A percentile compares a stretch with the other conserved stretches of the same genome.
Conservation (phyloP, 371 early-diverging fungal genomes). For the Parasitella parasitica region DNA sequence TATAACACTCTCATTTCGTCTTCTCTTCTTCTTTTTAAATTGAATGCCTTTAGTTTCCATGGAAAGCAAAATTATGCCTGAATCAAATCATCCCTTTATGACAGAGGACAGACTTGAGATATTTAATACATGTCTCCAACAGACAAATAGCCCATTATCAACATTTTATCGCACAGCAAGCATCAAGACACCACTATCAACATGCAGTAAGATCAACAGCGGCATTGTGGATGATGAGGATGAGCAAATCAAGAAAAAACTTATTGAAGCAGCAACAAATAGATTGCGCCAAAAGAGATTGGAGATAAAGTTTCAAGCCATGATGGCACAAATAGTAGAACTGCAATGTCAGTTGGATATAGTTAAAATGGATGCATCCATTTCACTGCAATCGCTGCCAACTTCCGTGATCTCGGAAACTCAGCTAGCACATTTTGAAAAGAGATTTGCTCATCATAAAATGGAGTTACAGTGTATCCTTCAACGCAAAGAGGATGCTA, state of each 20-base stretch:
- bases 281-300: slow-evolving; percentile 10
- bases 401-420: not conserved
- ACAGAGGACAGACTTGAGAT: not conserved
- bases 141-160: not conserved
- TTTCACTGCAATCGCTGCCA: not conserved
- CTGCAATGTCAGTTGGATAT: slow-evolving; percentile 17
- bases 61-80: not conserved
- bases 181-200: not conserved
- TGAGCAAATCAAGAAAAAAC: not conserved
- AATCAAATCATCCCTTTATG: not conserved
- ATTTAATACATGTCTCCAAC: not conserved
- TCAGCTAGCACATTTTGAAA: slow-evolving; percentile 6
- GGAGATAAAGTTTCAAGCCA: slow-evolving; percentile 8
- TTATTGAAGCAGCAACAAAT: slow-evolving; percentile 13
- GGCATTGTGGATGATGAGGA: not conserved
- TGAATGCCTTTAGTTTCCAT: not conserved
- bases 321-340: slow-evolving; percentile 12
- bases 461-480: not conserved
- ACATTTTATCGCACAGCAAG: not conserved
- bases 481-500: not conserved
- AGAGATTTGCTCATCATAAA: slow-evolving; percentile 8
- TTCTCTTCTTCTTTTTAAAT: not conserved
- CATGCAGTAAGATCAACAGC: too few relatives aligned
- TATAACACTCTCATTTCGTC: not conserved
- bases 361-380: slow-evolving; percentile 8